Evolutionary conservation across 345 rosid genomes (phyloP), one percentile per base, ranked within the genome.

Genomic region (Gossypium longicalyx): DNA sequence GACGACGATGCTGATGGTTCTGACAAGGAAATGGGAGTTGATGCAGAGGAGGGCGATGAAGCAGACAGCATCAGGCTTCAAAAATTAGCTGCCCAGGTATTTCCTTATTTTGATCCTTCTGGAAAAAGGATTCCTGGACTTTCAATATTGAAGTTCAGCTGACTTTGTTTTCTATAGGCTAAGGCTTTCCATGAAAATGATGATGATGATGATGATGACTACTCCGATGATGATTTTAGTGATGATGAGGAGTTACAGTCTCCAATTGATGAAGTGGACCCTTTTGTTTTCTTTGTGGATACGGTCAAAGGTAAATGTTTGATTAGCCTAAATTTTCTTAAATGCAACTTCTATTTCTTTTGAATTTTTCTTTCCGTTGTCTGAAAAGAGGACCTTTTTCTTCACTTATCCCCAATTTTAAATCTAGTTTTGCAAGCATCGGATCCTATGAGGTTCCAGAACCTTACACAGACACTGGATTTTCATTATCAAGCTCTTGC

Each of bases 231-330:
- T 74, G 98, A 93, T 76, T 93, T 77, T 49, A 96, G 92, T 57
- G 97, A 93, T 64, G 98, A 96, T 75, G 98, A 96, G 48, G 99
- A 90, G 81, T 77, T 91, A 81, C 97, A 91, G 76, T 96, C 99
- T 11, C 99, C 99, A 62, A 91, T 96, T 19, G 98, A 93, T 79
- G 97, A 96, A 77, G 92, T 96, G 76, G 99, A 96, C 79, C 98
- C 99, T 51, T 96, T 96, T 78, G 81, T 96, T 68, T 86, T 87
- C 86, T 96, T 96, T 76, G 93, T 89, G 29, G 99, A 96, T 70
- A 85, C 96, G 34, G 76, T 96, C 34, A 93, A 88, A 87, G 98
- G 99, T 93, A 76, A 29, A 47, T 10, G 67, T 11, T 9, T 2
- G 62, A 57, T 23, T 34, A 2, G 60, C 41, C 12, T 52, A 52